Evolutionary conservation across 371 early-diverging fungal species (phyloP).

Genomic region (Haplosporangium sp.): DNA sequence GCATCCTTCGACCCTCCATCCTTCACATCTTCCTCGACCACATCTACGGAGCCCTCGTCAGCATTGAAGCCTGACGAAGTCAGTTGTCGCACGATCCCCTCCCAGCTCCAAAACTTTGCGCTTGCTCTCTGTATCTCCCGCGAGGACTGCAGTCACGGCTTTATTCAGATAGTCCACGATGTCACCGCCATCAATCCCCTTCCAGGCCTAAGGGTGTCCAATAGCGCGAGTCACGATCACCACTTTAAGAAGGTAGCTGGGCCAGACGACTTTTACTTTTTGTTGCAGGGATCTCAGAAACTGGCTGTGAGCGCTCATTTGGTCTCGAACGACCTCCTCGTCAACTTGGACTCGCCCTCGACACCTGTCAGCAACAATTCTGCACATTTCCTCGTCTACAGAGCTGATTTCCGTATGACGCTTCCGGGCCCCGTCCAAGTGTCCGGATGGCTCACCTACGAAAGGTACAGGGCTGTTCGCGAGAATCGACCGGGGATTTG

Average conservation of each 20-base stretch:
- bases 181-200: neutral
- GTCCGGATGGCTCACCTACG: constrained; percentile 33
- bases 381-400: constrained; percentile 20
- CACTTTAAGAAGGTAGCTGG: constrained; percentile 30
- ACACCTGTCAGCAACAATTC: neutral
- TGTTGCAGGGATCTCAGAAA: constrained; percentile 32
- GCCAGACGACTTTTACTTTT: constrained; percentile 43
- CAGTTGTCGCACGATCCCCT: constrained; percentile 16
- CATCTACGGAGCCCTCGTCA: neutral
- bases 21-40: constrained; percentile 17
- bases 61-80: constrained; percentile 23
- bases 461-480: constrained; percentile 28
- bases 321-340: constrained; percentile 21
- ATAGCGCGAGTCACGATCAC: constrained; percentile 16
- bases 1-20: constrained; percentile 23
- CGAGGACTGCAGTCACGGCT: constrained; percentile 29
- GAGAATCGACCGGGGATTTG: constrained; percentile 37
- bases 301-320: constrained; percentile 38
- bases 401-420: constrained; percentile 39
- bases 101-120: constrained; percentile 14
- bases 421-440: constrained; percentile 32
- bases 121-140: constrained; percentile 30
- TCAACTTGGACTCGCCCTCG: constrained; percentile 4
- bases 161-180: constrained; percentile 29
- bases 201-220: constrained; percentile 13